These are phyloP conservation scores for Gaeumannomyces tritici DNA, from an alignment of 2,329 filamentous ascomycete genomes.

Conservation along the genomic window DNA sequence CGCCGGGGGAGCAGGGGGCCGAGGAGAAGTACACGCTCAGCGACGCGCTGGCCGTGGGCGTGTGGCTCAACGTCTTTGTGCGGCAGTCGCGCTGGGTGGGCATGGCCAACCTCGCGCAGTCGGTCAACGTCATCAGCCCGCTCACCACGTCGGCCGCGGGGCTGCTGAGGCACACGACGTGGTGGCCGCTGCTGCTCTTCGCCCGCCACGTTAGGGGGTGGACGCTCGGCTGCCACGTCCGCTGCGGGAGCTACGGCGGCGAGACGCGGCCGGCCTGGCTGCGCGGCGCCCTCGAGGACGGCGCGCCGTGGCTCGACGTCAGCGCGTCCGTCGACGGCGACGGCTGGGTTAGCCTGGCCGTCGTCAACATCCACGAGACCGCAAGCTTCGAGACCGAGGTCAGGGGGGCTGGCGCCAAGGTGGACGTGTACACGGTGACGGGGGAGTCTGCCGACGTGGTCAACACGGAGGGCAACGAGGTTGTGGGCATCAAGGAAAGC, in stretches of 20 bases:
- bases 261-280: slow-evolving; percentile 58
- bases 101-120: slow-evolving; percentile 73
- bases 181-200: slow-evolving; percentile 65
- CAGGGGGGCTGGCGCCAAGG: slow-evolving; percentile 41
- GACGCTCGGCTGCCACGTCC: slow-evolving; percentile 57
- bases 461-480: slow-evolving; percentile 54
- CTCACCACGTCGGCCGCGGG: slow-evolving; percentile 61
- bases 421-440: slow-evolving; percentile 54
- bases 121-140: slow-evolving; percentile 68
- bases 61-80: slow-evolving; percentile 70
- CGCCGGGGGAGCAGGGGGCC: slow-evolving; percentile 60
- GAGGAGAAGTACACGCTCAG: slow-evolving; percentile 68
- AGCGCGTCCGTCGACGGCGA: slow-evolving; percentile 48
- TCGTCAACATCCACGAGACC: slow-evolving; percentile 62
- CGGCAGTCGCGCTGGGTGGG: slow-evolving; percentile 61
- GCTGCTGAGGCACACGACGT: slow-evolving; percentile 61
- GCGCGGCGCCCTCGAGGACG: slow-evolving; percentile 45
- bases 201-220: slow-evolving; percentile 64
- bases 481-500: slow-evolving; percentile 35
- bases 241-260: slow-evolving; percentile 54
- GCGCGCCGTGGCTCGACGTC: slow-evolving; percentile 60
- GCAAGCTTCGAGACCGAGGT: slow-evolving; percentile 49
- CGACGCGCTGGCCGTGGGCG: slow-evolving; percentile 63
- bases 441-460: slow-evolving; percentile 45
- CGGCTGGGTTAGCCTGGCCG: slow-evolving; percentile 55